Percentiles rank a stretch among this genome's conserved stretches.
phyloP scores from a whole-genome alignment of 495 filamentous ascomycete genomes.

The Penicillium lagena region DNA sequence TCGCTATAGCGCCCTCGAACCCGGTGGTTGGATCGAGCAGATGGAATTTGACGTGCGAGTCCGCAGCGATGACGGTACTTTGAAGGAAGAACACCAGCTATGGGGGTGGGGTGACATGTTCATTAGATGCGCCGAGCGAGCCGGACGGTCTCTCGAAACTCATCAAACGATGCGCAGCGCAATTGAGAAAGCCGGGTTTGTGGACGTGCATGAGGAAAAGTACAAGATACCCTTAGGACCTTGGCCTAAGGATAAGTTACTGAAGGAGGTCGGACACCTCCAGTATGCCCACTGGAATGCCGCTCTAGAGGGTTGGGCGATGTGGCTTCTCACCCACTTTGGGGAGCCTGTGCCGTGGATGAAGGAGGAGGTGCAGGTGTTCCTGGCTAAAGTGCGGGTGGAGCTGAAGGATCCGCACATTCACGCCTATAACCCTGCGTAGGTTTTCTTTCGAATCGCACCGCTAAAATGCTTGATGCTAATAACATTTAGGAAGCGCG shows the following conservation, averaged over 20 bases:
- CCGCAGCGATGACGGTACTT: constrained; percentile 32
- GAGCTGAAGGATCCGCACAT: background rate
- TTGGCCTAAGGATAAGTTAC: constrained; percentile 55
- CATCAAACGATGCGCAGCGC: constrained; percentile 5
- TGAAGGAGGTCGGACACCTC: constrained; percentile 58
- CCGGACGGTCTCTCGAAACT: background rate
- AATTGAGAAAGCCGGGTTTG: constrained; percentile 23
- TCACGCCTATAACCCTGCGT: background rate
- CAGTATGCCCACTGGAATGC: constrained; percentile 49
- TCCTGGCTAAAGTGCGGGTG: background rate
- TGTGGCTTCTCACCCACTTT: constrained; percentile 6
- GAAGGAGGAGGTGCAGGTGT: background rate
- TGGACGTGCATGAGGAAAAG: constrained; percentile 25
- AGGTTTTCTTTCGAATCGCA: background rate
- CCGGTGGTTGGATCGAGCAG: constrained; percentile 46
- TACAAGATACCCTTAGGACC: constrained; percentile 56
- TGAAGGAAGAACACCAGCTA: constrained; percentile 18
- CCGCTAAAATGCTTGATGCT: background rate
- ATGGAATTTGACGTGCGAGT: constrained; percentile 37
- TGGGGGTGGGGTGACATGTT: constrained; percentile 6
- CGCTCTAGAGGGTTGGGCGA: constrained; percentile 3
- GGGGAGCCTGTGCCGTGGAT: constrained; percentile 2
- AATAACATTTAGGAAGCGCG: background rate
- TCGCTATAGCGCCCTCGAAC: constrained; percentile 16
- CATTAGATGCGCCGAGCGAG: constrained; percentile 7